Evolutionary conservation across 2,329 filamentous ascomycete species (phyloP).

Genomic region (Phoma sp.): DNA sequence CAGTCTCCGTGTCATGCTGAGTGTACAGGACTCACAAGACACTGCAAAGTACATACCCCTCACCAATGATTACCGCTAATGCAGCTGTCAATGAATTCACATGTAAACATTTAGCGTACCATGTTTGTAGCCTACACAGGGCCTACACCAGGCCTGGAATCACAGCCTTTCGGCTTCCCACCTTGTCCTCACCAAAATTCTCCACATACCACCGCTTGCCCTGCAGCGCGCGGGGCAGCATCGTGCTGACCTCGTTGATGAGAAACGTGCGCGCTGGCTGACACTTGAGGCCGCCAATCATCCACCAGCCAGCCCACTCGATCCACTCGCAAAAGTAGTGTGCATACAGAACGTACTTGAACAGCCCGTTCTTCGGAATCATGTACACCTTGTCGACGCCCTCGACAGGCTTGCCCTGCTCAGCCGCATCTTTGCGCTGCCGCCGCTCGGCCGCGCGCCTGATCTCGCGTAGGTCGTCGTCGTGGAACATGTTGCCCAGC

Average conservation of each 20-base stretch:
- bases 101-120: conserved; percentile 8
- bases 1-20: conserved; percentile 2
- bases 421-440: conserved; percentile 58
- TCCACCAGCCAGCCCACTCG: conserved; percentile 90
- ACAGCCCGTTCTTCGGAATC: conserved; percentile 83
- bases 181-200: conserved; percentile 84
- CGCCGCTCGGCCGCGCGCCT: conserved; percentile 70
- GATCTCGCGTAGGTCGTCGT: conserved; percentile 88
- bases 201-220: conserved; percentile 86
- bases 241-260: conserved; percentile 85
- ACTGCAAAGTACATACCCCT: neutral
- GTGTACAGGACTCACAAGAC: neutral
- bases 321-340: conserved; percentile 98
- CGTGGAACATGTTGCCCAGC: conserved; percentile 82
- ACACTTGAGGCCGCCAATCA: conserved; percentile 70
- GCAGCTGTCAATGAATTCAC: conserved; percentile 1
- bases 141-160: conserved; percentile 63
- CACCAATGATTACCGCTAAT: neutral
- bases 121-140: conserved; percentile 1
- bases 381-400: conserved; percentile 82
- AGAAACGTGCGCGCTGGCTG: conserved; percentile 81
- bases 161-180: conserved; percentile 76
- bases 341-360: conserved; percentile 82
- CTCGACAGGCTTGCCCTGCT: conserved; percentile 54
- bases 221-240: conserved; percentile 83